A percentile compares a stretch with the other conserved stretches of the same genome.
Conservation (phyloP, 345 rosid species). For the Eucalyptus camaldulensis region DNA sequence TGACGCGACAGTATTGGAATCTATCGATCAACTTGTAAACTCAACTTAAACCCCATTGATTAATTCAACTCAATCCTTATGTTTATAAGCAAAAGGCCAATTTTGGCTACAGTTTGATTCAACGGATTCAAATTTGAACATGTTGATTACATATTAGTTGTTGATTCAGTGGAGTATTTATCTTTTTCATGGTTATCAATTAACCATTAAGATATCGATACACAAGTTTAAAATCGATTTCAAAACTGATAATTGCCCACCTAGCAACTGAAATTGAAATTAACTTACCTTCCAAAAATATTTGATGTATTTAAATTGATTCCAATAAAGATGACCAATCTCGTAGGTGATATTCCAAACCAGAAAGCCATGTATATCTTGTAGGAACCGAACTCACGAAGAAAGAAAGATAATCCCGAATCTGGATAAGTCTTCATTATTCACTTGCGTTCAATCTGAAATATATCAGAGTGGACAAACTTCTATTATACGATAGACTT, state of each 20-base stretch:
- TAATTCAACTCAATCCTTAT: background rate
- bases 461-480: no score
- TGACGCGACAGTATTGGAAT: background rate
- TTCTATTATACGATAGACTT: no score
- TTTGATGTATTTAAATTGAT: no score
- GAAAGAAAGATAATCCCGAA: no score
- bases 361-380: no score
- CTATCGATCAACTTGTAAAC: background rate
- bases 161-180: background rate
- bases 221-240: background rate
- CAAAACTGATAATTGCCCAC: background rate
- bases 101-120: background rate
- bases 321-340: no score
- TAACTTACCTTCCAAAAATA: no score
- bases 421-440: no score
- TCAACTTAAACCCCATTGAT: background rate
- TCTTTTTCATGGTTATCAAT: background rate
- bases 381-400: no score
- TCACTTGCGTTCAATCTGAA: rapidly evolving
- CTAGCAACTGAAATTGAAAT: background rate
- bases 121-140: background rate
- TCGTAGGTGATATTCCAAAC: no score
- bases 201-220: background rate
- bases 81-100: background rate
- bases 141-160: background rate